Percentiles rank a stretch among this genome's conserved stretches.
phyloP scores from a whole-genome alignment of 306 rosid species.

The Cucumis melo region DNA sequence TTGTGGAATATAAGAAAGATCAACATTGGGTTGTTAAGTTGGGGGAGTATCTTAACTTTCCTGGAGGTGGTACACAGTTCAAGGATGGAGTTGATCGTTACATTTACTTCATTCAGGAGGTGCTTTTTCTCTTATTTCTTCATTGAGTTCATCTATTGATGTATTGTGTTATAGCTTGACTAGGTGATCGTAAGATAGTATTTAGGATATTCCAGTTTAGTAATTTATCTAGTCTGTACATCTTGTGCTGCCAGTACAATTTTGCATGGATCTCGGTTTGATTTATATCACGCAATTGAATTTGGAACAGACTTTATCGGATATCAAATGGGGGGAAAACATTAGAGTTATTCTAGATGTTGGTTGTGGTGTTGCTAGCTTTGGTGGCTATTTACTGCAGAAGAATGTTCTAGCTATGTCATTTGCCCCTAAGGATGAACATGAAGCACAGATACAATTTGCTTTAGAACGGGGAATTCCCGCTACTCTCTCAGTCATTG shows the following conservation, averaged over 20 bases:
- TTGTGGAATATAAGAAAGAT: constrained; percentile 91
- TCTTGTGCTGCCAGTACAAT: no score
- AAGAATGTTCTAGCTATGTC: constrained; percentile 82
- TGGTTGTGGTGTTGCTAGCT: constrained; percentile 98
- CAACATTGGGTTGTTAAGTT: constrained; percentile 81
- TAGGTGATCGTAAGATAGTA: neutral
- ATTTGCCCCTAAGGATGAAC: constrained; percentile 96
- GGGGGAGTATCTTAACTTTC: constrained; percentile 62
- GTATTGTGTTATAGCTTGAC: neutral
- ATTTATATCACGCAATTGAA: neutral
- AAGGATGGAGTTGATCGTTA: constrained; percentile 78
- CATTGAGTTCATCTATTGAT: neutral
- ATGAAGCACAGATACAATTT: constrained; percentile 97
- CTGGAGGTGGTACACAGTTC: constrained; percentile 97
- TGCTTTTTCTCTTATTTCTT: constrained; percentile 3
- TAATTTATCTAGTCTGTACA: neutral
- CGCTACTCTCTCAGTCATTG: constrained; percentile 84
- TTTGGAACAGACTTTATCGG: constrained; percentile 34
- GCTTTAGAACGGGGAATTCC: constrained; percentile 99
- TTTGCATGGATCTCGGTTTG: neutral
- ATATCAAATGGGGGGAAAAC: constrained; percentile 63
- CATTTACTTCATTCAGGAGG: constrained; percentile 51
- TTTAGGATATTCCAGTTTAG: neutral
- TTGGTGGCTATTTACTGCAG: constrained; percentile 78
- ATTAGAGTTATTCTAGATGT: constrained; percentile 77